A percentile compares a stretch with the other conserved stretches of the same genome.
These are phyloP conservation scores for Solanum gandarillasii DNA, from an alignment of 257 asterid species.

Conservation along the genomic window DNA sequence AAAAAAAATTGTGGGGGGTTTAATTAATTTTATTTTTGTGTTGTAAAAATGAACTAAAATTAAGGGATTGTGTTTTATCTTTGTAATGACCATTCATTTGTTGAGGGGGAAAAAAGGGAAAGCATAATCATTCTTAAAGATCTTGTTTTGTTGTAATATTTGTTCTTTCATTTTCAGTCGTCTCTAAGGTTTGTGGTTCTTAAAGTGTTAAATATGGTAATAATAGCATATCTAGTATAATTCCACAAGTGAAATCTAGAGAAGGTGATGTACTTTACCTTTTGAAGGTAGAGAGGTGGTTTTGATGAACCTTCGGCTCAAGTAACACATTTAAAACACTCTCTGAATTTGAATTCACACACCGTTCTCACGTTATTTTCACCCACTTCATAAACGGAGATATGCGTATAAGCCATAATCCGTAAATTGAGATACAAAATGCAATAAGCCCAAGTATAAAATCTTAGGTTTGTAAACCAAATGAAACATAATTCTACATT, in stretches of 20 bases:
- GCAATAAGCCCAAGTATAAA: neutral
- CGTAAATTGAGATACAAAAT: neutral
- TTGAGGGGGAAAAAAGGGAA: fast-evolving
- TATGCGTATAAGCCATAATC: neutral
- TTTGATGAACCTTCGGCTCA: fast-evolving
- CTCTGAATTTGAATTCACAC: neutral
- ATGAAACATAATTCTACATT: neutral
- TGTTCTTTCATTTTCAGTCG: neutral
- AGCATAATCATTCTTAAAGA: neutral
- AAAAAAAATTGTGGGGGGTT: neutral
- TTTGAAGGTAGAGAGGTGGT: neutral
- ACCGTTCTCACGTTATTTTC: too few relatives aligned
- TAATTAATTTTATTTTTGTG: neutral
- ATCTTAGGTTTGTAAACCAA: neutral
- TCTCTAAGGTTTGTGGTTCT: neutral
- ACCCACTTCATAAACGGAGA: fast-evolving
- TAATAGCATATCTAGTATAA: fast-evolving
- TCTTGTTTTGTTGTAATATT: neutral
- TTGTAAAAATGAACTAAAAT: neutral
- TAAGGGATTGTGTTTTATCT: neutral
- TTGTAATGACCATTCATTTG: neutral
- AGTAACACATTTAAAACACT: neutral
- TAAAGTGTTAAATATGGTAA: neutral
- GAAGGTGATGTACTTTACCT: neutral
- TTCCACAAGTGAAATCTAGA: fast-evolving